Percentiles rank a stretch among this genome's conserved stretches.
These are phyloP conservation scores for Biscogniauxia mediterranea DNA, from an alignment of 2,329 filamentous ascomycete genomes.

Conservation along the genomic window DNA sequence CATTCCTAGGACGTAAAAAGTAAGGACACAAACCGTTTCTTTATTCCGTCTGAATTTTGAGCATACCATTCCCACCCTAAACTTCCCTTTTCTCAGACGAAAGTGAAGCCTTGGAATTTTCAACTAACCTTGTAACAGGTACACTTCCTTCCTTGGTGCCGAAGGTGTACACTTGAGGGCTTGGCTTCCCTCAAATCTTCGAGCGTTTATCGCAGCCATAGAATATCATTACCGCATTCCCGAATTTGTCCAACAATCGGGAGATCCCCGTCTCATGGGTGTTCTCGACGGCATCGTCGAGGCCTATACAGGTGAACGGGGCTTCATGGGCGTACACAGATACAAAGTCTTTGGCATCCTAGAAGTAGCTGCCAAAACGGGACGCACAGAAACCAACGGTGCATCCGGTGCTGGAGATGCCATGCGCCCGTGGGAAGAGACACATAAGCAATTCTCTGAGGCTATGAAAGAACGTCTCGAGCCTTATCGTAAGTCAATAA, in stretches of 20 bases:
- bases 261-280: conserved; percentile 49
- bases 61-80: too few species aligned
- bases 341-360: conserved; percentile 58
- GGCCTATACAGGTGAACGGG: conserved; percentile 53
- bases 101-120: background rate
- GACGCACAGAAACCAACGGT: conserved; percentile 52
- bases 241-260: conserved; percentile 50
- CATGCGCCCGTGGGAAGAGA: conserved; percentile 48
- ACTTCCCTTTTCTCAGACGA: too few species aligned
- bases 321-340: conserved; percentile 56
- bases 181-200: conserved; percentile 52
- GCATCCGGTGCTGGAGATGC: conserved; percentile 44
- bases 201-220: conserved; percentile 54
- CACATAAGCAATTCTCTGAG: conserved; percentile 50
- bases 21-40: conserved; percentile 3
- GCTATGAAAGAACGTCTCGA: conserved; percentile 54
- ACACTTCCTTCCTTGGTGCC: conserved; percentile 48
- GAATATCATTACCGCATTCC: conserved; percentile 54
- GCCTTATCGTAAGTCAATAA: conserved; percentile 38
- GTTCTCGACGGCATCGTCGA: conserved; percentile 55
- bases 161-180: conserved; percentile 53
- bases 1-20: conserved; percentile 51
- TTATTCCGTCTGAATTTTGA: too few species aligned
- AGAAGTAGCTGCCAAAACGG: conserved; percentile 52
- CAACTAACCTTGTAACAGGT: conserved; percentile 27